Evolutionary conservation across 106 monocot species (phyloP).

Genomic region (Acanthochlamys bracteata): DNA sequence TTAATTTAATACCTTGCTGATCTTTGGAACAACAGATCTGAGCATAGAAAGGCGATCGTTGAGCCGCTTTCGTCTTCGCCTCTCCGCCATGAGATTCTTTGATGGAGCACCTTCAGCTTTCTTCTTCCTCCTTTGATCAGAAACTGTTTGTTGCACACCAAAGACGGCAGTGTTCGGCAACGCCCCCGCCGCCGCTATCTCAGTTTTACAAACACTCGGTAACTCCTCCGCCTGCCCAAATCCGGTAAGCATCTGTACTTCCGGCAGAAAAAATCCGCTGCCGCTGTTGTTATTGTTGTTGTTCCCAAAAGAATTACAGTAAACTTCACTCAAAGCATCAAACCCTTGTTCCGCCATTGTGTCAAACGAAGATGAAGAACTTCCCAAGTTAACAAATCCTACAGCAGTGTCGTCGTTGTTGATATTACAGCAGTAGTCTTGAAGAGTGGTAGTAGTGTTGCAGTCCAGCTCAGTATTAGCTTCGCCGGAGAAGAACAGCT

Average conservation of each 20-base stretch:
- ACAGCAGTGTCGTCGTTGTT: neutral
- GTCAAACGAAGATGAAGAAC: conserved; percentile 11
- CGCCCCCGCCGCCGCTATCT: conserved; percentile 7
- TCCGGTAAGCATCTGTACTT: neutral
- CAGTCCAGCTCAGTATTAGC: conserved; percentile 14
- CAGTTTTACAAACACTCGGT: conserved; percentile 26
- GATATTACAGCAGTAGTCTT: too few species aligned
- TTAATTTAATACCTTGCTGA: conserved; percentile 63
- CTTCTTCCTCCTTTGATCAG: conserved; percentile 36
- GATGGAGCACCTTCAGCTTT: conserved; percentile 78
- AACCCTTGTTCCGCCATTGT: conserved; percentile 9
- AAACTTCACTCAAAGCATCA: conserved; percentile 30
- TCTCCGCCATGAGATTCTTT: conserved; percentile 98
- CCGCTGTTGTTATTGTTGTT: conserved; percentile 1
- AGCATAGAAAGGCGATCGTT: conserved; percentile 97
- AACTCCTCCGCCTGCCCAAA: conserved; percentile 7
- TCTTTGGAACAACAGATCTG: conserved; percentile 94
- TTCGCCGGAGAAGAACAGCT: conserved; percentile 33
- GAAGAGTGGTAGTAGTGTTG: neutral
- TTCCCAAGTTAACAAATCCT: neutral
- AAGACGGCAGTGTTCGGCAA: neutral
- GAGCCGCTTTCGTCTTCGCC: conserved; percentile 80
- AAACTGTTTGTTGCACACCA: neutral
- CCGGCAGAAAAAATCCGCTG: conserved; percentile 10
- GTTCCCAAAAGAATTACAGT: conserved; percentile 8